Evolutionary conservation across 371 early-diverging fungal genomes (phyloP), one percentile per base, ranked within the genome.

Genomic region (Zancudomyces culisetae): DNA sequence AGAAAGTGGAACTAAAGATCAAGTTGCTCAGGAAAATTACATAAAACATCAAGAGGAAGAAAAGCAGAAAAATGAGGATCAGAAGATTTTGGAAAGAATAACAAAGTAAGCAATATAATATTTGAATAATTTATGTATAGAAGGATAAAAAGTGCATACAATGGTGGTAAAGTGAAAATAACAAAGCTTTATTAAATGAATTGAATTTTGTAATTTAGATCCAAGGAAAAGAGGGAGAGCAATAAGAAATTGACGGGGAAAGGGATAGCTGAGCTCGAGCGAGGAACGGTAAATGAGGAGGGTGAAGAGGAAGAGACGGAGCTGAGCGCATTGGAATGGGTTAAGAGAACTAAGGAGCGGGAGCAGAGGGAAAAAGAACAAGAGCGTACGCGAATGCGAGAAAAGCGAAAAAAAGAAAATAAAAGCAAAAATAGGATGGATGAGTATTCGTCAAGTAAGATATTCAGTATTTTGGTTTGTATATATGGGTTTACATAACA

Each of bases 11-110:
- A 71, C 70, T 51, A 66, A 68, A 27, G 70, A 73, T 21, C 54
- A 71, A 59, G 56, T 62, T 29, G 85, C 81, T 13, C 74, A 70
- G 40, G 78, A 80, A 0, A 87, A 87, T 63, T 76, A 67, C 42
- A 70, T 63, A 57, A 67, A 64, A 24, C 55, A 64, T 19, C 69
- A 74, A 27, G 67, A 76, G 22, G 73, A 78, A 39, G 59, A 67
- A 51, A 60, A 71, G 28, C 70, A 64, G 47, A 68, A 60, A 29
- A 59, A 65, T 0, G 67, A 71, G 53, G 75, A 66, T 27, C 58
- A 73, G 42, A 71, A 66, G 26, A 66, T 73, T 43, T 65, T 60
- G 50, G 68, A 63, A 12, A 66, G 66, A 28, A 76, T 77, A 57
- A 75, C 74, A 64, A 77, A 72, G 69, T 74, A 65, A 59, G 57